phyloP scores from a whole-genome alignment of 1,284 basidiomycete species.

The Malassezia sp. region DNA sequence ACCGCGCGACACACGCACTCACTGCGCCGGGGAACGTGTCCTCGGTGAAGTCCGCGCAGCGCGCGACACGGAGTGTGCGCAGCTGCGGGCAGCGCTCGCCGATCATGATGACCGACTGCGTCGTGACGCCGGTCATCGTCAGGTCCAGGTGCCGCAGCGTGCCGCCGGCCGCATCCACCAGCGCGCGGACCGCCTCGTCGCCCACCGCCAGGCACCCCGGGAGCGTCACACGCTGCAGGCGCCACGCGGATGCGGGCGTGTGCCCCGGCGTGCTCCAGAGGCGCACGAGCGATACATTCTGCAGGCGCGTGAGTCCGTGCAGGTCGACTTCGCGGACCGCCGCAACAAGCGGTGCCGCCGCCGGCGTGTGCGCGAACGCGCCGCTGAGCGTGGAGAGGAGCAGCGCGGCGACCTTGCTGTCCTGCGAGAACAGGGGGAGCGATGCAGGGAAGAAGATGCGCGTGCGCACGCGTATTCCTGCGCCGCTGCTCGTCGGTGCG shows the following conservation, averaged over 20 bases:
- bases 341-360: background rate
- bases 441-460: constrained; percentile 15
- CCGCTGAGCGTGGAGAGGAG: constrained; percentile 9
- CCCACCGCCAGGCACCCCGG: constrained; percentile 10
- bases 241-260: background rate
- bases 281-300: constrained; percentile 2
- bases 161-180: constrained; percentile 1
- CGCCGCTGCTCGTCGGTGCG: background rate
- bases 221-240: constrained; percentile 6
- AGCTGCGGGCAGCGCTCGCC: constrained; percentile 2
- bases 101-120: background rate
- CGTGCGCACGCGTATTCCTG: constrained; percentile 1
- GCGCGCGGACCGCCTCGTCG: background rate
- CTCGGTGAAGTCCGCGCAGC: constrained; percentile 11
- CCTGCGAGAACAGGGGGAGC: constrained; percentile 15
- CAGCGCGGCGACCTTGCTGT: constrained; percentile 11
- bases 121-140: constrained; percentile 6
- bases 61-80: constrained; percentile 1
- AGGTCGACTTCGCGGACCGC: constrained; percentile 2
- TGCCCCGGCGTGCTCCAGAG: constrained; percentile 6
- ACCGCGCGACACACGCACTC: background rate
- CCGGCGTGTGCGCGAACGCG: constrained; percentile 1
- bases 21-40: constrained; percentile 3
- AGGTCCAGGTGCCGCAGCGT: constrained; percentile 11
- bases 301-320: constrained; percentile 14